Base-by-base conservation (phyloP, 2,329 filamentous ascomycete species). In the Coniella lustricola region DNA sequence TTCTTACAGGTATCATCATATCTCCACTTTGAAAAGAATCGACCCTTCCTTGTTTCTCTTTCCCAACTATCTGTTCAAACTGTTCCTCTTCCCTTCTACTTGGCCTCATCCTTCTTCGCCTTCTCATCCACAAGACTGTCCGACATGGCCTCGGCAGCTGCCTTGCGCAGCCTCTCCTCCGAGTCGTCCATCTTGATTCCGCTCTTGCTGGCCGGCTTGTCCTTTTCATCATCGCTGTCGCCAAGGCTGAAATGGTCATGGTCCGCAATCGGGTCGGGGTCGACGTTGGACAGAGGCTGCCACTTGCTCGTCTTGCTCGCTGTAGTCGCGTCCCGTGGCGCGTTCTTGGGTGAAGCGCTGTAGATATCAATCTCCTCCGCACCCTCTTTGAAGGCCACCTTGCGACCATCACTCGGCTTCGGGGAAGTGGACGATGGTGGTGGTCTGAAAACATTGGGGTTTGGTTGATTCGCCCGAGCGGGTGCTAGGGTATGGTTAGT, bases 161-260 rank as follows among this genome's bases (percentile, higher is more conserved):
- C 81, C 64, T 83, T 77, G 71, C 82, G 85, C 59, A 82, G 64
- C 59, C 75, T 76, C 60, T 82, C 84, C 54, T 63, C 73, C 49
- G 84, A 77, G 51, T 82, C 74, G 46, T 81, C 76, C 55, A 72
- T 60, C 59, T 76, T 74, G 48, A 63, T 63, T 48, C 73, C 71
- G 41, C 71, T 60, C 49, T 82, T 80, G 20, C 25, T 29, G 25
- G 48, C 45, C 43, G 46, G 46, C 63, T 82, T 83, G 38, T 77
- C 75, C 57, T 85, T 85, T 67, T 98, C 93, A 57, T 95, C 90
- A 57, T 97, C 91, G 60, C 89, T 95, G 59, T 97, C 91, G 4
- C 93, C 93, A 13, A 98, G 76, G 60, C 90, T 96, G 69, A 98
- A 98, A 0, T 93, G 93, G 62, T 98, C 93, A 59, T 95, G 91